Percentiles rank a stretch among this genome's conserved stretches.
These are phyloP conservation scores for Colletotrichum sp. DNA, from an alignment of 2,329 filamentous ascomycete species.

Conservation along the genomic window DNA sequence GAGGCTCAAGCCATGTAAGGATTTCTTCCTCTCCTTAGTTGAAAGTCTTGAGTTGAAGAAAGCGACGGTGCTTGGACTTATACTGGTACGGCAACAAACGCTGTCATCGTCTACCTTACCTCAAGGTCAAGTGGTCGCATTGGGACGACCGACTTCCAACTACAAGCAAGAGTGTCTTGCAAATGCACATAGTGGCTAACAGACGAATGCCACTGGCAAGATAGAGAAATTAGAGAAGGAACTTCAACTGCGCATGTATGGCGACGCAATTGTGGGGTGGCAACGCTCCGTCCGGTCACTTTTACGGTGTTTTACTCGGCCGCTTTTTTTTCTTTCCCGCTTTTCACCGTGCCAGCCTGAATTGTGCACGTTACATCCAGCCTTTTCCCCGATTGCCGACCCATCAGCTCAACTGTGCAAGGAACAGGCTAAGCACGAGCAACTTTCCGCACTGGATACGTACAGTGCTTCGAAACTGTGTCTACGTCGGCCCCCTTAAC, in stretches of 20 bases:
- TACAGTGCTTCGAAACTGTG: neutral
- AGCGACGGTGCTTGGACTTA: neutral
- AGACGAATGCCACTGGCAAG: neutral
- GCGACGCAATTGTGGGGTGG: neutral
- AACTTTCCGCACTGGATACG: neutral
- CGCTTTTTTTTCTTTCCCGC: constrained; percentile 1
- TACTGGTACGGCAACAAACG: neutral
- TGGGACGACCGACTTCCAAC: neutral
- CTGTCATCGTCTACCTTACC: neutral
- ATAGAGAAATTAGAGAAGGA: neutral
- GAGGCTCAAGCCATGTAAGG: neutral
- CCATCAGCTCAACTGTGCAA: neutral
- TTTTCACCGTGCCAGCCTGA: neutral
- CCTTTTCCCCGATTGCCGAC: neutral
- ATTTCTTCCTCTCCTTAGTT: neutral
- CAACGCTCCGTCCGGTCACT: neutral
- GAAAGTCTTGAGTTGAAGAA: neutral
- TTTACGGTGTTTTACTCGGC: constrained; percentile 18
- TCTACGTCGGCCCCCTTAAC: neutral
- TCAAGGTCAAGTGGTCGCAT: neutral
- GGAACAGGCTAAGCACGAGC: neutral
- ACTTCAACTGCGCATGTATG: neutral
- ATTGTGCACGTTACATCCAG: neutral
- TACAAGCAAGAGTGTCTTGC: neutral
- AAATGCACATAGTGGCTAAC: neutral